These are phyloP conservation scores for Exophiala calicioides DNA, from an alignment of 2,329 filamentous ascomycete genomes.

Conservation along the genomic window DNA sequence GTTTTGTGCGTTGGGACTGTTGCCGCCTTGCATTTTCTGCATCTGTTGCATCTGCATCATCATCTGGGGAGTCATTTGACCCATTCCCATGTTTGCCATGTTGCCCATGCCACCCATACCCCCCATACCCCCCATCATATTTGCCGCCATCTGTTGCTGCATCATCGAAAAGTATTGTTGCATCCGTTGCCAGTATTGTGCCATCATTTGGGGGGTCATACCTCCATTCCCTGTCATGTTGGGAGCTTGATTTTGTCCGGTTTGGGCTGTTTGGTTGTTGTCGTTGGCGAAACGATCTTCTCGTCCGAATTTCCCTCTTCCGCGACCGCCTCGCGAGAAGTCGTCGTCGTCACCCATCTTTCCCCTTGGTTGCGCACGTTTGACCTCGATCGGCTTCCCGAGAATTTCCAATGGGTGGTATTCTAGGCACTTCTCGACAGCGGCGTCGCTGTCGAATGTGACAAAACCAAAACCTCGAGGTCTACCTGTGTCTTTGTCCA, in stretches of 20 bases:
- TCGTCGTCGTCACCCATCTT: slow-evolving; percentile 92
- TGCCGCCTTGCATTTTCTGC: slow-evolving; percentile 49
- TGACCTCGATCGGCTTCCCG: slow-evolving; percentile 95
- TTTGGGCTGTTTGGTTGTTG: slow-evolving; percentile 48
- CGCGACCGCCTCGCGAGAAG: slow-evolving; percentile 53
- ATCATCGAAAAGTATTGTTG: slow-evolving; percentile 95
- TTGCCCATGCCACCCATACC: slow-evolving; percentile 61
- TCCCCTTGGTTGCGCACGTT: slow-evolving; percentile 92
- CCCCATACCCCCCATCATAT: slow-evolving; percentile 66
- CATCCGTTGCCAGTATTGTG: slow-evolving; percentile 97
- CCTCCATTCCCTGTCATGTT: slow-evolving; percentile 48
- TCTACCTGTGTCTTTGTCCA: slow-evolving; percentile 98
- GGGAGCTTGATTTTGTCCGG: slow-evolving; percentile 36
- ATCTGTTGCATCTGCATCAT: slow-evolving; percentile 65
- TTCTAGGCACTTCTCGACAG: slow-evolving; percentile 86
- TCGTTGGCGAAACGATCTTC: slow-evolving; percentile 42
- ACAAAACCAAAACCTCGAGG: slow-evolving; percentile 97
- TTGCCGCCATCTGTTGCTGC: slow-evolving; percentile 79
- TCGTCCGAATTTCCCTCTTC: slow-evolving; percentile 40
- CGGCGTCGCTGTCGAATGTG: slow-evolving; percentile 93
- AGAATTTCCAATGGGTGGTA: slow-evolving; percentile 80
- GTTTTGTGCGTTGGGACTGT: slow-evolving; percentile 33
- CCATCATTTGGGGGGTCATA: slow-evolving; percentile 97
- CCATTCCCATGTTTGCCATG: slow-evolving; percentile 39
- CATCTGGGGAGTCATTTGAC: slow-evolving; percentile 45